Conservation (phyloP, 768 basidiomycete genomes). For the Antrodiella citrinella region DNA sequence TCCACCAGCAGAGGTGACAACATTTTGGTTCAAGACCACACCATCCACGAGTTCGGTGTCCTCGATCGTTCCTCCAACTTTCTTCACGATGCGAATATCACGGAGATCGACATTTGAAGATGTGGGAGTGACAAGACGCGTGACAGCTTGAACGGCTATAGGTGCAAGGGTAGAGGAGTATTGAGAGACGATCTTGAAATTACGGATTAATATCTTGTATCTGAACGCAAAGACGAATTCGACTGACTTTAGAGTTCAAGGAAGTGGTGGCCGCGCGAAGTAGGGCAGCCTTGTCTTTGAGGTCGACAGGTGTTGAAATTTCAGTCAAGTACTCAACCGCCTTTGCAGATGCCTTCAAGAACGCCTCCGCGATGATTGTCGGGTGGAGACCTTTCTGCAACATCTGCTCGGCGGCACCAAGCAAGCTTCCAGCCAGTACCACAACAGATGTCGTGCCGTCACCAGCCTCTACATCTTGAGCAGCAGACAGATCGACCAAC, state of each 20-base stretch:
- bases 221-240: not conserved
- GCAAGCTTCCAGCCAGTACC: slow-evolving; percentile 86
- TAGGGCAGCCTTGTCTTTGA: slow-evolving; percentile 78
- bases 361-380: slow-evolving; percentile 93
- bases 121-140: slow-evolving; percentile 77
- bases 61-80: slow-evolving; percentile 98
- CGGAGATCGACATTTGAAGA: slow-evolving; percentile 95
- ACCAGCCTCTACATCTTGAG: slow-evolving; percentile 97
- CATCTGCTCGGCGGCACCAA: slow-evolving; percentile 96
- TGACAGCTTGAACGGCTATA: slow-evolving; percentile 95
- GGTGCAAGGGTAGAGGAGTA: slow-evolving; percentile 98
- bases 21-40: slow-evolving; percentile 95
- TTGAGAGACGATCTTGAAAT: slow-evolving; percentile 87
- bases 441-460: slow-evolving; percentile 98
- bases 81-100: slow-evolving; percentile 95
- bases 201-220: not conserved
- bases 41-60: slow-evolving; percentile 97
- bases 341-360: slow-evolving; percentile 86
- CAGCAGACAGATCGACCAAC: slow-evolving; percentile 96
- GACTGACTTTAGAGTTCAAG: slow-evolving; percentile 85
- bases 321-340: slow-evolving; percentile 92
- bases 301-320: slow-evolving; percentile 85
- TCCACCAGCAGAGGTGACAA: slow-evolving; percentile 83
- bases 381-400: slow-evolving; percentile 96
- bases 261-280: slow-evolving; percentile 92